Conservation (phyloP, 1,284 basidiomycete genomes). For the Puccinia sorghi region DNA sequence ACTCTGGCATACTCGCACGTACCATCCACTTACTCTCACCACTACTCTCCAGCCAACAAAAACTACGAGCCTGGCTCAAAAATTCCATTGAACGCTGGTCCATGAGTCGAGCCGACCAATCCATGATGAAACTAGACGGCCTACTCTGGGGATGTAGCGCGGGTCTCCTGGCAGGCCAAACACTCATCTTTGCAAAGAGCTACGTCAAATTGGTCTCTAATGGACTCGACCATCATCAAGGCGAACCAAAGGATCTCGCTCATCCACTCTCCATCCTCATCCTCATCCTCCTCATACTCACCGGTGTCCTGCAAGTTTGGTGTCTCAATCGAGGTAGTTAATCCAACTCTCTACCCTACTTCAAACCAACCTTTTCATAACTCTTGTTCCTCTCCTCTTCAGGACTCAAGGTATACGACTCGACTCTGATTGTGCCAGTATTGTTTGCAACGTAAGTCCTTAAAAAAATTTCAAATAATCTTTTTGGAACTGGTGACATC, state of each 20-base stretch:
- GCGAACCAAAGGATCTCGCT: slow-evolving; percentile 21
- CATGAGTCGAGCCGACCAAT: slow-evolving; percentile 73
- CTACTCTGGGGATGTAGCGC: slow-evolving; percentile 89
- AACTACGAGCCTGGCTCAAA: slow-evolving; percentile 64
- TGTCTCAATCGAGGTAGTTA: slow-evolving; percentile 74
- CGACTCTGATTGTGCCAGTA: slow-evolving; percentile 71
- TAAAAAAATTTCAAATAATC: too few species aligned
- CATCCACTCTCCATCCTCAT: slow-evolving; percentile 79
- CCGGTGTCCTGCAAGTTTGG: slow-evolving; percentile 83
- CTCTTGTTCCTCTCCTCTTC: background rate
- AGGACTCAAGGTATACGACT: slow-evolving; percentile 59
- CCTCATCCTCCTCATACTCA: slow-evolving; percentile 72
- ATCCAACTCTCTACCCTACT: background rate
- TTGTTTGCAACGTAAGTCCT: slow-evolving; percentile 60
- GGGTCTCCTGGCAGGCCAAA: slow-evolving; percentile 81
- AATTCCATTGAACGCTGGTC: slow-evolving; percentile 73
- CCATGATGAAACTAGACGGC: slow-evolving; percentile 81
- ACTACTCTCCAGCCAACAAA: background rate
- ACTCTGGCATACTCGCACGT: background rate
- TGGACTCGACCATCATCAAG: slow-evolving; percentile 20
- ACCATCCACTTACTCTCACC: background rate
- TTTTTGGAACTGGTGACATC: background rate
- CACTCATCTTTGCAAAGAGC: slow-evolving; percentile 87
- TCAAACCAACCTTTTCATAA: too few species aligned
- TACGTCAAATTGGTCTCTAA: slow-evolving; percentile 53